Percentiles rank a stretch among this genome's conserved stretches.
These are phyloP conservation scores for Biscogniauxia marginata DNA, from an alignment of 2,329 filamentous ascomycete genomes.

Conservation along the genomic window DNA sequence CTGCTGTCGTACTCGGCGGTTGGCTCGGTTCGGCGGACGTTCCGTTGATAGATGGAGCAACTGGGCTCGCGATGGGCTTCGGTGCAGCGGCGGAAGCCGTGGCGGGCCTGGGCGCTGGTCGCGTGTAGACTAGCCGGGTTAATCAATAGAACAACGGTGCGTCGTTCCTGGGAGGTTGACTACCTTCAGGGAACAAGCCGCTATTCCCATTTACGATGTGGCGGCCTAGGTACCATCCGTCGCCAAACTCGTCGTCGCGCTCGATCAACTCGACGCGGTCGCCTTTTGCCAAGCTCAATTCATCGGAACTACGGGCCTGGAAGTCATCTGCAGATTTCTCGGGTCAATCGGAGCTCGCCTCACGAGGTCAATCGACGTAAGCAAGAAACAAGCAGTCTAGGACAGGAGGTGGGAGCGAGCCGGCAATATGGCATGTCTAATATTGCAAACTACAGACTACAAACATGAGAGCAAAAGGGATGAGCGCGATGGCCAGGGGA, in stretches of 20 bases:
- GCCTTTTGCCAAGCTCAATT: slow-evolving; percentile 83
- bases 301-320: slow-evolving; percentile 84
- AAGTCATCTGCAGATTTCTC: slow-evolving; percentile 73
- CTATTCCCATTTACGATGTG: slow-evolving; percentile 72
- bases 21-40: slow-evolving; percentile 16
- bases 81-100: slow-evolving; percentile 19
- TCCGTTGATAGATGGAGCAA: slow-evolving; percentile 26
- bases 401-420: not conserved
- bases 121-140: slow-evolving; percentile 55
- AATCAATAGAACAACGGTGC: slow-evolving; percentile 12
- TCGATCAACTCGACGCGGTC: slow-evolving; percentile 82
- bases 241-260: slow-evolving; percentile 83
- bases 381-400: not conserved
- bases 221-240: slow-evolving; percentile 80
- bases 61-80: slow-evolving; percentile 31
- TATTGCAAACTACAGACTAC: not conserved
- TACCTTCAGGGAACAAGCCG: slow-evolving; percentile 82
- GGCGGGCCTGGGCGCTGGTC: slow-evolving; percentile 50
- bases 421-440: not conserved
- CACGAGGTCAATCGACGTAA: not conserved
- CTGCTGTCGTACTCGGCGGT: slow-evolving; percentile 25
- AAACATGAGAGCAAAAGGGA: not conserved
- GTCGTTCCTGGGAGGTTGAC: slow-evolving; percentile 7
- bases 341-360: slow-evolving; percentile 7
- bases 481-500: slow-evolving; percentile 3